Evolutionary conservation across 2,329 filamentous ascomycete genomes (phyloP).

Genomic region (Trichoderma endophyticum): DNA sequence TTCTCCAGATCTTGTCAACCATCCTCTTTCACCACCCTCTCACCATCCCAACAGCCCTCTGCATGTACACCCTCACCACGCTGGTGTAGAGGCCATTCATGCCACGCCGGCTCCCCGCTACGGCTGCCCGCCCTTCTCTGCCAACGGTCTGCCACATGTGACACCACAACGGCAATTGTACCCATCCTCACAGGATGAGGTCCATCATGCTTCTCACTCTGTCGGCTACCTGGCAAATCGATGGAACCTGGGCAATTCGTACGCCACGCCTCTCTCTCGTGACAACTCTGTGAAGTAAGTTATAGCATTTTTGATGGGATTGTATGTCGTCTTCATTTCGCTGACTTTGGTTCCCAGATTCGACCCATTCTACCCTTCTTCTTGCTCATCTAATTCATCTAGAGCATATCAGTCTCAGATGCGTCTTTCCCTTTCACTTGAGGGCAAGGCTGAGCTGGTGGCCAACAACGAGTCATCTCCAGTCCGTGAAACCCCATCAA

Average conservation of each 20-base stretch:
- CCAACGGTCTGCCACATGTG: slow-evolving; percentile 15
- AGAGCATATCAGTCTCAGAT: slow-evolving; percentile 51
- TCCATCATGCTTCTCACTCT: slow-evolving; percentile 37
- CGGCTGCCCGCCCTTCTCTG: not conserved
- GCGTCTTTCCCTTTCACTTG: slow-evolving; percentile 77
- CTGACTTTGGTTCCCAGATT: slow-evolving; percentile 31
- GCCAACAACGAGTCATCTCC: slow-evolving; percentile 67
- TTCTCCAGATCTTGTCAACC: slow-evolving; percentile 26
- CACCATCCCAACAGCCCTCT: slow-evolving; percentile 28
- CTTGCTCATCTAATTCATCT: slow-evolving; percentile 41
- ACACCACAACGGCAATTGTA: slow-evolving; percentile 27
- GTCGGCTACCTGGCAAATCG: slow-evolving; percentile 54
- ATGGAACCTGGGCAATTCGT: slow-evolving; percentile 53
- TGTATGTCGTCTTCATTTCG: not conserved
- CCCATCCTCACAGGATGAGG: slow-evolving; percentile 29
- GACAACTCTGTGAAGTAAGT: slow-evolving; percentile 48
- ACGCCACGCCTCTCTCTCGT: slow-evolving; percentile 44
- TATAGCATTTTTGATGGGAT: not conserved
- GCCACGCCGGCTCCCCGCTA: slow-evolving; percentile 25
- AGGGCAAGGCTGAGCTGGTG: slow-evolving; percentile 86
- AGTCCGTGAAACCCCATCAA: slow-evolving; percentile 49
- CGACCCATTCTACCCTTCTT: slow-evolving; percentile 43
- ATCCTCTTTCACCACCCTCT: slow-evolving; percentile 25
- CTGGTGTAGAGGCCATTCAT: slow-evolving; percentile 26
- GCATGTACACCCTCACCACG: slow-evolving; percentile 22